A percentile compares a stretch with the other conserved stretches of the same genome.
Conservation (phyloP, 306 rosid genomes). For the apple (Malus domestica) region ASM211411v1 NC_041803.1:10748001-10748500, state of each 20-base stretch:
- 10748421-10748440: slow-evolving; percentile 6
- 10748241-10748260: background rate
- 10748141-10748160: background rate
- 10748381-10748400: slow-evolving; percentile 77
- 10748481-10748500: slow-evolving; percentile 10
- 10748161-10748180: background rate
- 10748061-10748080: background rate
- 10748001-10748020: slow-evolving; percentile 44
- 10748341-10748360: slow-evolving; percentile 42
- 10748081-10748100: background rate
- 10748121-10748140: background rate
- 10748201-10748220: background rate
- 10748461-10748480: background rate
- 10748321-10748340: slow-evolving; percentile 63
- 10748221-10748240: background rate
- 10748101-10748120: background rate
- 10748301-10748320: slow-evolving; percentile 36
- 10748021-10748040: slow-evolving; percentile 41
- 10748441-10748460: background rate
- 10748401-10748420: slow-evolving; percentile 65
- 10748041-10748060: background rate
- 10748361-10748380: slow-evolving; percentile 65
- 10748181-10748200: background rate
- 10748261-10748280: background rate
- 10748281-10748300: slow-evolving; percentile 37